These are phyloP conservation scores for Pichia paraexigua DNA, from an alignment of 805 yeast genomes.

Conservation along the genomic window DNA sequence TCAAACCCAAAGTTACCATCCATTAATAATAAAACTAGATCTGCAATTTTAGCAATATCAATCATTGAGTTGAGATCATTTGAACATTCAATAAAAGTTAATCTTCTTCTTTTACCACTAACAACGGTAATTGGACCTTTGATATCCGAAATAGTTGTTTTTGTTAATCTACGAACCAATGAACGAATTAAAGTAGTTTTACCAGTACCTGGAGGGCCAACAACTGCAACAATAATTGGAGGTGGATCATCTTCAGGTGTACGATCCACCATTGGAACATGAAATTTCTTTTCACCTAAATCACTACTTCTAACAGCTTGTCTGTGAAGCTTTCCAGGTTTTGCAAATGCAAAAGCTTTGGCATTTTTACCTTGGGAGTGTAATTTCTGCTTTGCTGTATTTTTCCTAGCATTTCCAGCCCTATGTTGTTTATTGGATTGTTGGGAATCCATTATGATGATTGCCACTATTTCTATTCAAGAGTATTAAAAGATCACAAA, in stretches of 20 bases:
- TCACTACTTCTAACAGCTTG: conserved; percentile 83
- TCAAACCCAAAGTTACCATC: conserved; percentile 98
- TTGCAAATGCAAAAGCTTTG: conserved; percentile 74
- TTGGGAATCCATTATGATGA: conserved; percentile 15
- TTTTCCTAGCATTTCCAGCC: conserved; percentile 37
- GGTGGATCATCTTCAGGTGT: conserved; percentile 98
- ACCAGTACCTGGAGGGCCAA: conserved; percentile 99
- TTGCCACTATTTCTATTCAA: too few relatives aligned
- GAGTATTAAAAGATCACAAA: background rate
- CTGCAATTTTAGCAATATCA: conserved; percentile 93
- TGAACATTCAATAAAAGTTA: conserved; percentile 87
- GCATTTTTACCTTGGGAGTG: conserved; percentile 83
- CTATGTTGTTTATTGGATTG: conserved; percentile 71
- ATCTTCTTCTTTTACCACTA: conserved; percentile 85
- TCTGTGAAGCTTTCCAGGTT: conserved; percentile 79
- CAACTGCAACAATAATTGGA: conserved; percentile 92
- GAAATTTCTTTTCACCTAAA: conserved; percentile 71
- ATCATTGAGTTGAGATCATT: conserved; percentile 94
- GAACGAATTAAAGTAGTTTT: conserved; percentile 90
- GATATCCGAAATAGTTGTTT: conserved; percentile 75
- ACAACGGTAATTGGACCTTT: conserved; percentile 97
- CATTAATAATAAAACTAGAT: conserved; percentile 75
- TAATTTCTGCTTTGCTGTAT: conserved; percentile 74
- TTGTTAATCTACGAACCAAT: conserved; percentile 77
- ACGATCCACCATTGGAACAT: conserved; percentile 96